These are phyloP conservation scores for Pleurotus pulmonarius DNA, from an alignment of 768 basidiomycete species.

Conservation along the genomic window DNA sequence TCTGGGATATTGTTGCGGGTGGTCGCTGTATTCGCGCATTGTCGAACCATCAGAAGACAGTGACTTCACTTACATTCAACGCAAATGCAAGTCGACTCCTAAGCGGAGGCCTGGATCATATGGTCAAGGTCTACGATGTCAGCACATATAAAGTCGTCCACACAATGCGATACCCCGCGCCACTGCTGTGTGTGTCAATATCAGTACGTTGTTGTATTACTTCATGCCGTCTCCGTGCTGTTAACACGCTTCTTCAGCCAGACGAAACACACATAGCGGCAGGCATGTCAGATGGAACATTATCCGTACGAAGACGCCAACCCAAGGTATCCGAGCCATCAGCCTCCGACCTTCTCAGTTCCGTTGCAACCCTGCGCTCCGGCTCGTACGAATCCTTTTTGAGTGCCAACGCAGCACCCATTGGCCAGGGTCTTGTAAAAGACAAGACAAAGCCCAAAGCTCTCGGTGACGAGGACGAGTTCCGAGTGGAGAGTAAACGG, in stretches of 20 bases:
- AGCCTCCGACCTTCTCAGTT: conserved; percentile 27
- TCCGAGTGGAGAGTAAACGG: conserved; percentile 70
- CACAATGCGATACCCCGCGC: conserved; percentile 97
- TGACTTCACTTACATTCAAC: conserved; percentile 86
- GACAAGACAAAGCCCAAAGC: conserved; percentile 45
- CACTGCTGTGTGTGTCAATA: conserved; percentile 83
- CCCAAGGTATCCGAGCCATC: conserved; percentile 60
- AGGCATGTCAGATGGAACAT: conserved; percentile 96
- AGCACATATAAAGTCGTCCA: conserved; percentile 93
- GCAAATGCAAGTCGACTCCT: conserved; percentile 72
- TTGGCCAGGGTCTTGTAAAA: conserved; percentile 55
- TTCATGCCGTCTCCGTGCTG: not conserved
- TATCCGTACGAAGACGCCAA: conserved; percentile 92
- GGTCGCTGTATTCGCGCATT: conserved; percentile 86
- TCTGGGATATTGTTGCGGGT: conserved; percentile 94
- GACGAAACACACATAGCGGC: conserved; percentile 96
- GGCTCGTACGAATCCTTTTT: conserved; percentile 70
- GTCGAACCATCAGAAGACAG: conserved; percentile 97
- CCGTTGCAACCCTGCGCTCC: conserved; percentile 38
- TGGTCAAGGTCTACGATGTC: conserved; percentile 99
- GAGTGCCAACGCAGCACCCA: conserved; percentile 44
- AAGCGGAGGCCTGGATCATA: conserved; percentile 90
- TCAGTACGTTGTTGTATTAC: conserved; percentile 56
- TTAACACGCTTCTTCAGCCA: conserved; percentile 48
- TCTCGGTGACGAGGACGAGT: conserved; percentile 66